Percentiles rank a stretch among this genome's conserved stretches.
Conservation (phyloP, 2,329 filamentous ascomycete species). For the Diaporthe vaccinii region DNA sequence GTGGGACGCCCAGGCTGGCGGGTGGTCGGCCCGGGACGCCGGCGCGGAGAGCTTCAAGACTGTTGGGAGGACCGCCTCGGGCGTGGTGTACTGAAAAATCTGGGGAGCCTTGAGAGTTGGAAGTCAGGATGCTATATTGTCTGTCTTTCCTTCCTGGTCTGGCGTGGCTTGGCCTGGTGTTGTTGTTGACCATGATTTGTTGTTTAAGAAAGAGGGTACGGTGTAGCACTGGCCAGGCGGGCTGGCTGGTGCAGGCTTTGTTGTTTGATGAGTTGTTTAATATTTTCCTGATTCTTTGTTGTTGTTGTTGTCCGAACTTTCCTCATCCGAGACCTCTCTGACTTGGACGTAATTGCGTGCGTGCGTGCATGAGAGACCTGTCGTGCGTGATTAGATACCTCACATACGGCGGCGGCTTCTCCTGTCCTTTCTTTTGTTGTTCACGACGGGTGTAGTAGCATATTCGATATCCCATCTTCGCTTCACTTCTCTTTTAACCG, state of each 20-base stretch:
- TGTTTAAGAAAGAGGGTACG: background rate
- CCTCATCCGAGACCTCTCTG: background rate
- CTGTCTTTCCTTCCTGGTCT: background rate
- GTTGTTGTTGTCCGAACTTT: background rate
- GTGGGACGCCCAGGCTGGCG: slow-evolving; percentile 63
- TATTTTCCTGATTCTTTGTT: background rate
- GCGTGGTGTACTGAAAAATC: slow-evolving; percentile 49
- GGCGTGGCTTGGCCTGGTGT: background rate
- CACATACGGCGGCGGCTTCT: background rate
- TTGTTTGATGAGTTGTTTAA: slow-evolving; percentile 16
- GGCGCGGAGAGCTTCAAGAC: slow-evolving; percentile 58
- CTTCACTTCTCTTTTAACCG: background rate
- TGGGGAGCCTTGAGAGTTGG: background rate
- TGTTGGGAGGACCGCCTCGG: slow-evolving; percentile 61
- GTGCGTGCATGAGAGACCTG: slow-evolving; percentile 9
- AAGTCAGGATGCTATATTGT: background rate
- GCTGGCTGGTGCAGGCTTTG: background rate
- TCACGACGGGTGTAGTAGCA: background rate
- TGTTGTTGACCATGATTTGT: background rate
- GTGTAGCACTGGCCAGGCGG: background rate
- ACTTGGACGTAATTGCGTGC: background rate
- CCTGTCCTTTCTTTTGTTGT: background rate
- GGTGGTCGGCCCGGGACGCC: slow-evolving; percentile 60
- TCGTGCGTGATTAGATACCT: background rate
- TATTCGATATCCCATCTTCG: slow-evolving; percentile 28